Base-by-base conservation (phyloP, 768 basidiomycete genomes). In the Serendipita indica region DNA sequence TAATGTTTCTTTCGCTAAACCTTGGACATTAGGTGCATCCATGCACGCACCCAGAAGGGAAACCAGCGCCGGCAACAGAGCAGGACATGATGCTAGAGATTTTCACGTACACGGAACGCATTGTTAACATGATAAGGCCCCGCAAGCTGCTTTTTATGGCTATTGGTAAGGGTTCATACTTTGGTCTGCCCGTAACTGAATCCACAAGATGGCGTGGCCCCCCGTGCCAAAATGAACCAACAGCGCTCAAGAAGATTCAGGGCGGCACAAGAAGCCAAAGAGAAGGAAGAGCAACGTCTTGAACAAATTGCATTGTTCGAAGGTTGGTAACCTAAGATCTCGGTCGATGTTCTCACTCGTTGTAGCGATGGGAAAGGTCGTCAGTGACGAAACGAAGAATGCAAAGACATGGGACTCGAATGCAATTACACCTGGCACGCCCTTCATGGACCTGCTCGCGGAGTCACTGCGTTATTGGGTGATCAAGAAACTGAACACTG, bases 211-310 rank as follows among this genome's bases (percentile, higher is more conserved):
- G 94, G 94, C 61, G 94, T 97, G 20, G 94, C 94, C 7, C 94
- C 94, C 32, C 83, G 94, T 66, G 96, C 96, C 37, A 99, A 99
- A 74, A 99, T 99, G 96, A 99, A 99, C 68, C 96, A 99, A 67
- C 96, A 99, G 69, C 89, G 96, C 7, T 91, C 92, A 14, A 79
- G 96, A 64, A 90, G 96, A 58, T 99, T 99, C 73, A 81, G 96
- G 61, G 81, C 92, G 20, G 83, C 90, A 1, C 91, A 94, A 68
- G 96, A 99, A 70, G 92, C 96, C 2, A 83, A 85, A 61, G 89
- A 94, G 33, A 94, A 96, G 71, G 92, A 90, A 60, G 83, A 89
- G 59, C 89, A 89, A 49, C 79, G 83, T 37, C 79, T 80, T 67
- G 85, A 93, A 68, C 83, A 89, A 2, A 77, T 96, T 41, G 77